phyloP scores from a whole-genome alignment of 192 early-diverging fungal species.

The Umbelopsis isabellina region DNA sequence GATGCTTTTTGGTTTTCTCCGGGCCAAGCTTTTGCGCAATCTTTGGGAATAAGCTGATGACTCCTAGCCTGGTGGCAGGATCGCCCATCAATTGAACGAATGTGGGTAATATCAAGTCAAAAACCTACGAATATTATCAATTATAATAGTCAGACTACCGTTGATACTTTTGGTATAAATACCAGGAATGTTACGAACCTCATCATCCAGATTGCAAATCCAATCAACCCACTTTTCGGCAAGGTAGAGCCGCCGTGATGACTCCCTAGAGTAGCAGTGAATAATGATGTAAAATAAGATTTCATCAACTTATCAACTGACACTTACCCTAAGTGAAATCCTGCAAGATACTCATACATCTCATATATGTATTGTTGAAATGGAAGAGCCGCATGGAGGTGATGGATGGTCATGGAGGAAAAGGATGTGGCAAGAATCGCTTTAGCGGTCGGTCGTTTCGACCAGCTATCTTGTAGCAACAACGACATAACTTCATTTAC shows the following conservation, averaged over 20 bases:
- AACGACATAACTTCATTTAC: constrained; percentile 48
- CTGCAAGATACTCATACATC: constrained; percentile 60
- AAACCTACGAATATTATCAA: constrained; percentile 36
- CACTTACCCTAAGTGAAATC: constrained; percentile 52
- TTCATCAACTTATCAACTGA: constrained; percentile 3
- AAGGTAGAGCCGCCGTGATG: constrained; percentile 41
- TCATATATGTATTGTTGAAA: constrained; percentile 53
- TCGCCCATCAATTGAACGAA: constrained; percentile 54
- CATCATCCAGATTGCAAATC: constrained; percentile 47
- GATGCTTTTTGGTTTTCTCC: constrained; percentile 46
- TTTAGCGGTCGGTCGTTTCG: constrained; percentile 50
- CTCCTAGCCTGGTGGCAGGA: constrained; percentile 46
- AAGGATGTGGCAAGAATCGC: constrained; percentile 52
- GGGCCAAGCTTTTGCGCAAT: constrained; percentile 54
- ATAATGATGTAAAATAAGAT: neutral
- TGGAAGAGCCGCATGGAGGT: constrained; percentile 46
- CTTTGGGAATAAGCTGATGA: constrained; percentile 55
- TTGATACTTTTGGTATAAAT: neutral
- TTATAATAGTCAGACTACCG: too few relatives aligned
- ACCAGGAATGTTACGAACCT: constrained; percentile 17
- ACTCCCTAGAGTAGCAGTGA: constrained; percentile 21
- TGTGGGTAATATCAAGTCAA: constrained; percentile 57
- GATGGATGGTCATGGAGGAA: constrained; percentile 44
- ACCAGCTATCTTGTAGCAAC: constrained; percentile 50
- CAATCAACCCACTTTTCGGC: constrained; percentile 53